These are phyloP conservation scores for Incumbomyces delicatus DNA, from an alignment of 2,329 filamentous ascomycete species.

Conservation along the genomic window DNA sequence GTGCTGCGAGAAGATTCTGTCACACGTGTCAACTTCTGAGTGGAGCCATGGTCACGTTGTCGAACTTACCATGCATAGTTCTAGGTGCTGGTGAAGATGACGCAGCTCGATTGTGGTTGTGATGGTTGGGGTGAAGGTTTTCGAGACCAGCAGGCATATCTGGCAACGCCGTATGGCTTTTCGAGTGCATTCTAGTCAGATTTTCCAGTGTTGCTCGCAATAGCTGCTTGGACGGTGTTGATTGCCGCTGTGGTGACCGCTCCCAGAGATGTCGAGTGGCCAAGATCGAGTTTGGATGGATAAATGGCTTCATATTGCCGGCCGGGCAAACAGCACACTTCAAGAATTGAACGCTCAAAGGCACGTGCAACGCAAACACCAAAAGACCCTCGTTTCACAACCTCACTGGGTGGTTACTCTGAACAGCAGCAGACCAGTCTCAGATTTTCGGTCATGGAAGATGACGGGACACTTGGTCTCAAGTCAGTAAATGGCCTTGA, in stretches of 20 bases:
- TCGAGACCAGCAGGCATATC: not conserved
- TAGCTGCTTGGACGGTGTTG: not conserved
- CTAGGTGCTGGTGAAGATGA: conserved; percentile 1
- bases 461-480: not conserved
- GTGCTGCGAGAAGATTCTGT: not conserved
- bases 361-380: not conserved
- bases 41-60: not conserved
- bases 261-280: not conserved
- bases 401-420: not conserved
- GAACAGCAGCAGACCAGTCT: not conserved
- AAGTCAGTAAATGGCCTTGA: not conserved
- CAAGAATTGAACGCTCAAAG: not conserved
- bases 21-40: not conserved
- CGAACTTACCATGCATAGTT: not conserved
- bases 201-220: not conserved
- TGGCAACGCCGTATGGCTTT: not conserved
- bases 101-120: not conserved
- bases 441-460: not conserved
- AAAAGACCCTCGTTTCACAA: not conserved
- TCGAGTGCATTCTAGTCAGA: conserved; percentile 1
- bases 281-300: not conserved
- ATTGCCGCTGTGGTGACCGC: not conserved
- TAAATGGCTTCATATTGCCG: not conserved
- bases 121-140: not conserved
- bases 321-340: not conserved